Base-by-base conservation (phyloP, 2,329 filamentous ascomycete species). In the Sporothrix pallida region DNA sequence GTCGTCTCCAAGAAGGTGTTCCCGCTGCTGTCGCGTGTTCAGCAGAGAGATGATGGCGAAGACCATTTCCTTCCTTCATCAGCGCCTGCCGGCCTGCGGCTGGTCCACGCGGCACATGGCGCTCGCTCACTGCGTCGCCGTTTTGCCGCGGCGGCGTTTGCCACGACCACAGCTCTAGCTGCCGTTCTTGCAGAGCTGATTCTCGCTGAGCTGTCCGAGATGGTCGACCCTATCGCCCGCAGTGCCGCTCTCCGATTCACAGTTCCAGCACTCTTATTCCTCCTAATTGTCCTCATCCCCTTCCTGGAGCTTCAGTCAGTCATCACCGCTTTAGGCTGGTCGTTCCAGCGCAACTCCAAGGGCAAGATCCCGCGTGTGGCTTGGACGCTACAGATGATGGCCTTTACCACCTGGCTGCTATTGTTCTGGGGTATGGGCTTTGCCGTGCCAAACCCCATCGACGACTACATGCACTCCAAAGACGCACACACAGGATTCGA, bases 171-270 rank as follows among this genome's bases (percentile, higher is more conserved):
- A 50, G 93, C 90, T 0, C 86, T 97, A 9, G 92, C 93, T 6
- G 88, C 91, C 52, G 92, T 95, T 1, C 85, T 97, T 63, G 93
- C 90, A 2, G 91, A 95, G 81, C 83, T 97, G 77, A 92, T 97
- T 63, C 86, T 97, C 9, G 94, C 93, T 78, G 94, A 97, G 82
- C 93, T 97, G 60, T 90, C 92, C 37, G 93, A 93, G 78, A 86
- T 92, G 5, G 86, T 93, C n/a, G 87, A 91, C 76, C 86, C 90
- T 7, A 84, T 85, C 46, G 93, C 92, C 13, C 86, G 93, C 74
- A 88, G 87, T 26, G 80, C 92, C 42, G 93, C 91, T 26, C 84
- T 97, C 77, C 86, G 89, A 73, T 82, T 91, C 44, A 93, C 91
- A 0, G 88, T 97, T 37, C 89, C 91, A 7, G 88, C 89, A 23